Conservation (phyloP, 2,329 filamentous ascomycete species). For the Geosmithia flava region DNA sequence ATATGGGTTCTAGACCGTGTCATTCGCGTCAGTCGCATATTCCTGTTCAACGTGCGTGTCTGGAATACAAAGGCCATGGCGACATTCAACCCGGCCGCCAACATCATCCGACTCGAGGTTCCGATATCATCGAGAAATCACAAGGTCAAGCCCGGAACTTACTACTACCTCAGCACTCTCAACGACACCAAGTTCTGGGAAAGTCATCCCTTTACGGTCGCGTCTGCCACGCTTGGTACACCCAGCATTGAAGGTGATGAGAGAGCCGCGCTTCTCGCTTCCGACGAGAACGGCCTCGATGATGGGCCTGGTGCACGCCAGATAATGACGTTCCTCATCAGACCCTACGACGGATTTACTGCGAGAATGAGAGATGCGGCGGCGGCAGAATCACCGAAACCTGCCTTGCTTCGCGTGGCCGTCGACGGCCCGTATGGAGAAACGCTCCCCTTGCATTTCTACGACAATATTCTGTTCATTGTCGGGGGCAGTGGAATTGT, state of each 20-base stretch:
- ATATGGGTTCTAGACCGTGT: slow-evolving; percentile 38
- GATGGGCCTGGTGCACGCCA: background rate
- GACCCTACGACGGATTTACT: slow-evolving; percentile 32
- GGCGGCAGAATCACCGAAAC: slow-evolving; percentile 9
- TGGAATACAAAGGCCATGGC: slow-evolving; percentile 20
- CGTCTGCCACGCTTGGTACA: slow-evolving; percentile 9
- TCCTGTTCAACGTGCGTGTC: slow-evolving; percentile 23
- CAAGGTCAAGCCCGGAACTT: slow-evolving; percentile 26
- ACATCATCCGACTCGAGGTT: slow-evolving; percentile 28
- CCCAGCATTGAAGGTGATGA: slow-evolving; percentile 7
- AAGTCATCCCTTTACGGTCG: slow-evolving; percentile 37
- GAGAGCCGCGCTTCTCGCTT: slow-evolving; percentile 16
- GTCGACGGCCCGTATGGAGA: slow-evolving; percentile 33
- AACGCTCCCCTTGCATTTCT: slow-evolving; percentile 21
- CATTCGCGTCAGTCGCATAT: slow-evolving; percentile 27
- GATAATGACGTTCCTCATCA: slow-evolving; percentile 28
- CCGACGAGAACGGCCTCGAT: background rate
- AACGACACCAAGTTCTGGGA: slow-evolving; percentile 29
- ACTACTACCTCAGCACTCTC: slow-evolving; percentile 29
- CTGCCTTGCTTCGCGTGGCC: slow-evolving; percentile 18
- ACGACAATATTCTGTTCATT: slow-evolving; percentile 26
- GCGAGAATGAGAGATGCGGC: slow-evolving; percentile 19
- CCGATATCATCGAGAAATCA: slow-evolving; percentile 26
- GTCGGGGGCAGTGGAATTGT: slow-evolving; percentile 33
- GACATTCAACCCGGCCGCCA: slow-evolving; percentile 23